Evolutionary conservation across 1,284 basidiomycete genomes (phyloP).

Genomic region (Thecaphora frezii): DNA sequence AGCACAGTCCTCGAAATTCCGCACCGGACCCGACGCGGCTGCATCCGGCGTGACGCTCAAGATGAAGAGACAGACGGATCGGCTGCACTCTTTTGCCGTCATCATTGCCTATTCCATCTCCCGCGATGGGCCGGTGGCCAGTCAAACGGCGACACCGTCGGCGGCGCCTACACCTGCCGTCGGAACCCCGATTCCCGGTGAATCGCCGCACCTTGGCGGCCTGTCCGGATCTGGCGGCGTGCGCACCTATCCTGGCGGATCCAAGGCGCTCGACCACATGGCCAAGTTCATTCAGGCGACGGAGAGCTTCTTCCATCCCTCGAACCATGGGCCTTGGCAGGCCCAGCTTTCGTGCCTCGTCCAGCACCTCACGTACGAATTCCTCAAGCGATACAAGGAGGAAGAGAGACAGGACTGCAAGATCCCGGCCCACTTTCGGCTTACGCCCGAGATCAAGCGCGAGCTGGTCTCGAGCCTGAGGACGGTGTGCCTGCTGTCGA

Average conservation of each 20-base stretch:
- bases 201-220: conserved; percentile 3
- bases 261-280: conserved; percentile 83
- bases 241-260: conserved; percentile 74
- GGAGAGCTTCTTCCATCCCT: conserved; percentile 87
- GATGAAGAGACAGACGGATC: conserved; percentile 76
- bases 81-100: conserved; percentile 76
- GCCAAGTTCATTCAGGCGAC: conserved; percentile 87
- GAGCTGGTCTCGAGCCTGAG: conserved; percentile 80
- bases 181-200: conserved; percentile 11
- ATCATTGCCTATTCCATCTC: conserved; percentile 89
- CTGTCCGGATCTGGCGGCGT: conserved; percentile 9
- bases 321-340: conserved; percentile 56
- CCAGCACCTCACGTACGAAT: conserved; percentile 79
- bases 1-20: conserved; percentile 45
- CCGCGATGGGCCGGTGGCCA: conserved; percentile 69
- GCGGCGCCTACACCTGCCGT: conserved; percentile 16
- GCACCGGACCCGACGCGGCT: conserved; percentile 63
- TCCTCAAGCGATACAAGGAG: conserved; percentile 64
- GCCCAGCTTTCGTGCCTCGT: conserved; percentile 78
- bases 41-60: conserved; percentile 69
- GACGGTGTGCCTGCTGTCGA: conserved; percentile 85
- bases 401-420: conserved; percentile 79
- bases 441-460: conserved; percentile 79
- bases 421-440: conserved; percentile 73
- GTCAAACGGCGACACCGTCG: conserved; percentile 19